These are phyloP conservation scores for Bassia scoparia DNA, from an alignment of 148 eudicot species.

Conservation along the genomic window DNA sequence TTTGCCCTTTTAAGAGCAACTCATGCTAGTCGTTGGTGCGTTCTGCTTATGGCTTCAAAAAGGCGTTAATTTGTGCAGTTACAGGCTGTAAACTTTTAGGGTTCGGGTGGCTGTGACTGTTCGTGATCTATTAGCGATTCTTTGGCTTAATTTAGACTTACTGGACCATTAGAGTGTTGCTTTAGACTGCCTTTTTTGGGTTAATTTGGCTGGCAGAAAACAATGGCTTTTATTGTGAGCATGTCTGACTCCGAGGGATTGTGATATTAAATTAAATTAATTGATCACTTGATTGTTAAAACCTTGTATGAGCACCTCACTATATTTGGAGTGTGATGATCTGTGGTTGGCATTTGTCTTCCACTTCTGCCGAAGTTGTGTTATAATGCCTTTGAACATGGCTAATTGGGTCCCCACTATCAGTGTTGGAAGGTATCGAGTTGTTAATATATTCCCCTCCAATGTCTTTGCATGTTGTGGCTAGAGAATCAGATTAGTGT, in stretches of 20 bases:
- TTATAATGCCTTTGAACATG: slow-evolving; percentile 14
- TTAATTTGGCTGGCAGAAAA: too few species aligned
- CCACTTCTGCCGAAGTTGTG: slow-evolving; percentile 18
- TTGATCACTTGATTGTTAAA: neutral
- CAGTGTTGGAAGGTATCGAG: slow-evolving; percentile 17
- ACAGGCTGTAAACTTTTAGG: too few species aligned
- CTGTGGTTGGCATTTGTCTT: slow-evolving; percentile 10
- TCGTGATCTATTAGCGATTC: too few species aligned
- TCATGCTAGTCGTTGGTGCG: too few species aligned
- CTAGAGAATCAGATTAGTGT: slow-evolving; percentile 18
- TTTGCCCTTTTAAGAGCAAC: too few species aligned
- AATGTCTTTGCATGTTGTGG: slow-evolving; percentile 28
- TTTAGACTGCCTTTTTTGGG: neutral
- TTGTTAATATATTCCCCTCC: slow-evolving; percentile 18
- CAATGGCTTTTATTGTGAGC: too few species aligned
- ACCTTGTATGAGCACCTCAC: neutral
- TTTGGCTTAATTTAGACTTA: too few species aligned
- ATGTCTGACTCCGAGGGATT: neutral
- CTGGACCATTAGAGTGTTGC: too few species aligned
- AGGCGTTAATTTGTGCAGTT: too few species aligned
- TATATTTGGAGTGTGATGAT: slow-evolving; percentile 4
- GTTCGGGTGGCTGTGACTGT: too few species aligned
- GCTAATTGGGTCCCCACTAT: slow-evolving; percentile 14
- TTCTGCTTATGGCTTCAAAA: too few species aligned
- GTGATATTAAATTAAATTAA: neutral